Base-by-base conservation (phyloP, 164 flowering plant genomes). In the Saururus chinensis region DNA sequence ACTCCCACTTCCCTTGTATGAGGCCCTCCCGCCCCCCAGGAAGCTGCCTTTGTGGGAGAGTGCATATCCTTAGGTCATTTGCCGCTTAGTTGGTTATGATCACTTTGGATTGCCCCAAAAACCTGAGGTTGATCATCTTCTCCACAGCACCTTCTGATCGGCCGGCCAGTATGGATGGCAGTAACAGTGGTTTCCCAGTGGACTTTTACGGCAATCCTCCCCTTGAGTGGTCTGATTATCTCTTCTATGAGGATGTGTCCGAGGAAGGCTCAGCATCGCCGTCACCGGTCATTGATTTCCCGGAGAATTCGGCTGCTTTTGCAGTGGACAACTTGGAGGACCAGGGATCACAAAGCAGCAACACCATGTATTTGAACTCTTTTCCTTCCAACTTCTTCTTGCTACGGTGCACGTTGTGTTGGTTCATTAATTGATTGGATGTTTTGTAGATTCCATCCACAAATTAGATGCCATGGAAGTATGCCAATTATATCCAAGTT, bases 201-300 rank as follows among this genome's bases (percentile, higher is more conserved):
- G 60, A 51, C 25, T 22, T 13, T 5, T 4, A 60, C 57, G 65
- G 59, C 22, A 30, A 42, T 9, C 22, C 49, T 35, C 72, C 72
- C 14, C 72, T 79, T 48, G 70, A 72, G 22, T 10, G 75, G 6
- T 75, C 77, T 8, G 78, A 79, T 53, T 77, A 65, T 54, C 64
- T 77, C 1, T 4, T 72, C 40, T 13, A 60, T 19, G 77, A 71
- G 4, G 77, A 57, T 19, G 63, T 58, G 0, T 63, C 51, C 7
- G 66, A 56, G 14, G 72, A 67, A 3, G 69, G 66, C n/a, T 62
- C 68, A 0, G 35, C 51, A 7, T 59, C 69, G 5, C 5, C 49
- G 12, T 60, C 61, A 4, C 59, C 58, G 2, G 45, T 37, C 20
- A 57, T 17, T 7, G 40, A 16, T 4, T 55, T 25, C 7, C 20